A percentile compares a stretch with the other conserved stretches of the same genome.
Conservation (phyloP, 2,329 filamentous ascomycete genomes). For the Pseudofabraea citricarpa region DNA sequence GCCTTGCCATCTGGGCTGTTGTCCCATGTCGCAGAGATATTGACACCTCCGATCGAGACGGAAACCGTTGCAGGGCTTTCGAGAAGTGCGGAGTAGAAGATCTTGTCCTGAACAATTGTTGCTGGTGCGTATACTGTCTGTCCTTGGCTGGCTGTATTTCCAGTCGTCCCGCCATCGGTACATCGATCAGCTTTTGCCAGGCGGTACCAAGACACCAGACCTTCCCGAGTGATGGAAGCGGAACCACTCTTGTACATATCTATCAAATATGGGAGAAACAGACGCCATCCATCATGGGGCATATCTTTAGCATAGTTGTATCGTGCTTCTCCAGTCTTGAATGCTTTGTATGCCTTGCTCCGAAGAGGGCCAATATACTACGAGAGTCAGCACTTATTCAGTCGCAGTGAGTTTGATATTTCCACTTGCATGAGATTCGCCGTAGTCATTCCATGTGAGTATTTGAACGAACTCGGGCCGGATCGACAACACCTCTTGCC, state of each 20-base stretch:
- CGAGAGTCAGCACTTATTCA: too few relatives aligned
- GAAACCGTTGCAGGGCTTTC: too few relatives aligned
- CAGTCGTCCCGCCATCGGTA: too few relatives aligned
- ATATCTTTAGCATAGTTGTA: conserved; percentile 37
- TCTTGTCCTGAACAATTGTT: too few relatives aligned
- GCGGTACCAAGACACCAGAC: conserved; percentile 31
- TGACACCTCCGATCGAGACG: too few relatives aligned
- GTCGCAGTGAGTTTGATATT: too few relatives aligned
- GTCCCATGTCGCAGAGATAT: too few relatives aligned
- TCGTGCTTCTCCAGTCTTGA: conserved; percentile 26
- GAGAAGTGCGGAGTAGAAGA: too few relatives aligned
- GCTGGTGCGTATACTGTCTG: too few relatives aligned
- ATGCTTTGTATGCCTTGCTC: conserved; percentile 19
- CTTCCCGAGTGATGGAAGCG: conserved; percentile 23
- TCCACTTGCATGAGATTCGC: conserved; percentile 44
- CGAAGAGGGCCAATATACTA: conserved; percentile 41
- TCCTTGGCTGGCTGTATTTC: too few relatives aligned
- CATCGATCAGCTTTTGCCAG: too few relatives aligned
- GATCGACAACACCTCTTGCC: conserved; percentile 39
- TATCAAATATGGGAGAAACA: conserved; percentile 30
- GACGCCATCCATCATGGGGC: conserved; percentile 45
- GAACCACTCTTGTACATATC: conserved; percentile 28
- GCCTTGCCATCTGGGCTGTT: too few relatives aligned
- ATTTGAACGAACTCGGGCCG: conserved; percentile 37
- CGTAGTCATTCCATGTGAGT: conserved; percentile 43